Evolutionary conservation across 164 flowering plant species (phyloP).

Genomic region (Tinospora cordifolia): DNA sequence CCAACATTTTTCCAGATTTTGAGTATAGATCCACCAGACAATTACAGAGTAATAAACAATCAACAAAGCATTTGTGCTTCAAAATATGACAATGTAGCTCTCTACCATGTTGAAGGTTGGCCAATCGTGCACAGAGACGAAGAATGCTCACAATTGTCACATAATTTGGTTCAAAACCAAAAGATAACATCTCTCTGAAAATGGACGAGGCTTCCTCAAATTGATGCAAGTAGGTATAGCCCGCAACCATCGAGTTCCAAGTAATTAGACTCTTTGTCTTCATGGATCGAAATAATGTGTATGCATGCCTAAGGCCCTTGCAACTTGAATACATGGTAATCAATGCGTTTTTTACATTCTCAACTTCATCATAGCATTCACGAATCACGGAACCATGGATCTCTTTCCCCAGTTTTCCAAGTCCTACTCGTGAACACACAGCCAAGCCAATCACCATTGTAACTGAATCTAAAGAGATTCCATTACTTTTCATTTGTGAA

Average conservation of each 20-base stretch:
- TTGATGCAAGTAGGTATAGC: conserved; percentile 29
- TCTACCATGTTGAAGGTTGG: conserved; percentile 50
- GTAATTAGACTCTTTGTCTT: conserved; percentile 29
- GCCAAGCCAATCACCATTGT: conserved; percentile 36
- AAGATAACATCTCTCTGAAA: conserved; percentile 37
- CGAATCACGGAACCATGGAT: conserved; percentile 45
- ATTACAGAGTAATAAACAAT: conserved; percentile 41
- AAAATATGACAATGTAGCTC: conserved; percentile 48
- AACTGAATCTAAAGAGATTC: conserved; percentile 29
- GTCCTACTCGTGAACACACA: conserved; percentile 43
- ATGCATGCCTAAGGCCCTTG: conserved; percentile 31
- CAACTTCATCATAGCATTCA: conserved; percentile 14
- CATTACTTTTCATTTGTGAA: conserved; percentile 30
- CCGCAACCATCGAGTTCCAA: conserved; percentile 61
- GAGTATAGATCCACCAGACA: conserved; percentile 54
- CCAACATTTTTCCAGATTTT: conserved; percentile 37
- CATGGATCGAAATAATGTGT: conserved; percentile 26
- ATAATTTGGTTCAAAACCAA: conserved; percentile 38
- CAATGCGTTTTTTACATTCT: conserved; percentile 39
- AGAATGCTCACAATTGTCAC: conserved; percentile 54
- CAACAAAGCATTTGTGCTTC: conserved; percentile 26
- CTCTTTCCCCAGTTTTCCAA: conserved; percentile 34
- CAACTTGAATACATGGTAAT: conserved; percentile 55
- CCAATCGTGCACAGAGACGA: conserved; percentile 46
- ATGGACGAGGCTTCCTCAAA: conserved; percentile 38